Conservation (phyloP, 768 basidiomycete genomes). For the Panaeolus papilionaceus region DNA sequence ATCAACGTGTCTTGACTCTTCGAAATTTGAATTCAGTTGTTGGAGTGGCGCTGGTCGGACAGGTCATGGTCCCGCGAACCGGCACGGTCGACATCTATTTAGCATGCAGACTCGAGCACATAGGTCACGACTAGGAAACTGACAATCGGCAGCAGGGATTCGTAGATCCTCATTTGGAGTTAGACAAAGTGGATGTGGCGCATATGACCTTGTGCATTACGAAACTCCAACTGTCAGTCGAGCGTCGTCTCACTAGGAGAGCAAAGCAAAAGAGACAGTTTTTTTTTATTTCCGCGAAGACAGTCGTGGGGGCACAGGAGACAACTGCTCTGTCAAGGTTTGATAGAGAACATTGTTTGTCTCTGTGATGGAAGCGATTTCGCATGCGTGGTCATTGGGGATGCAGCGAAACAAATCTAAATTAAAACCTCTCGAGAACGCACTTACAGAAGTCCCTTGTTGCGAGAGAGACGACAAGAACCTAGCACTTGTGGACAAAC, state of each 20-base stretch:
- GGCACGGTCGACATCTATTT: slow-evolving; percentile 11
- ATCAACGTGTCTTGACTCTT: slow-evolving; percentile 6
- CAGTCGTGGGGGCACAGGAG: slow-evolving; percentile 9
- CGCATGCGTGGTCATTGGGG: not conserved
- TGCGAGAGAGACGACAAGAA: not conserved
- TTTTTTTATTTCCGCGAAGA: slow-evolving; percentile 8
- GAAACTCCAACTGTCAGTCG: not conserved
- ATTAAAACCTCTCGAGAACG: slow-evolving; percentile 11
- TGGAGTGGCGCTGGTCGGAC: slow-evolving; percentile 8
- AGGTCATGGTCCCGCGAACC: slow-evolving; percentile 1
- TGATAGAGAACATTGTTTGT: slow-evolving; percentile 9
- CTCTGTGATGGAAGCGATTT: not conserved
- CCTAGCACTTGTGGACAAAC: not conserved
- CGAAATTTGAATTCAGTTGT: slow-evolving; percentile 6
- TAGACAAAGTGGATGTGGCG: not conserved
- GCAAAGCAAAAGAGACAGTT: slow-evolving; percentile 5
- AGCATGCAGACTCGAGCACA: not conserved
- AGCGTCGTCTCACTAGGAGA: not conserved
- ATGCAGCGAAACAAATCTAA: slow-evolving; percentile 6
- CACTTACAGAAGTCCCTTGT: not conserved
- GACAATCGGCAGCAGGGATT: not conserved
- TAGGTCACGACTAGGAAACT: not conserved
- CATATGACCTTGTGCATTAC: not conserved
- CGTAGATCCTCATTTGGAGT: slow-evolving; percentile 13
- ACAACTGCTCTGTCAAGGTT: not conserved